Evolutionary conservation across 257 asterid species (phyloP).

Genomic region (Plantago ovata): DNA sequence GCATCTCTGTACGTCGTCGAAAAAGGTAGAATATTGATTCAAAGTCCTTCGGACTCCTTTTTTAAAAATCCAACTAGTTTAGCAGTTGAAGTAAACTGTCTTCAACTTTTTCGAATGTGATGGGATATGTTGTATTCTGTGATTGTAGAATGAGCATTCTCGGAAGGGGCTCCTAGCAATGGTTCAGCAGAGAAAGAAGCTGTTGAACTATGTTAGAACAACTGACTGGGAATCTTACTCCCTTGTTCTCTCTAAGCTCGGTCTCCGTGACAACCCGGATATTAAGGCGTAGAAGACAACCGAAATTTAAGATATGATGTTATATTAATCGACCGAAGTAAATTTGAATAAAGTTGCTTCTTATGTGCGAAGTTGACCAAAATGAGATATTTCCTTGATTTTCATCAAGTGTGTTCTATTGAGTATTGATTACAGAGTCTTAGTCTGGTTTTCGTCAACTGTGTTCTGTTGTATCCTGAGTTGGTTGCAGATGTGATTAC

Average conservation of each 20-base stretch:
- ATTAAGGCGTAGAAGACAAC: slow-evolving; percentile 38
- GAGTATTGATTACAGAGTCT: too few relatives aligned
- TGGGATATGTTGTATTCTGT: slow-evolving; percentile 1
- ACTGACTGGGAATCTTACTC: slow-evolving; percentile 85
- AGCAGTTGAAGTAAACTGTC: too few relatives aligned
- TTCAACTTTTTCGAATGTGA: not conserved
- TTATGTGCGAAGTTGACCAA: not conserved
- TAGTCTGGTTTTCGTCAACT: too few relatives aligned
- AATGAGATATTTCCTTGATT: not conserved
- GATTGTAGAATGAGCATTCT: slow-evolving; percentile 80
- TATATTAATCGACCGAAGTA: not conserved
- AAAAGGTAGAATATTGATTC: too few relatives aligned
- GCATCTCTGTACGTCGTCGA: too few relatives aligned
- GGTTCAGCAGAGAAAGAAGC: slow-evolving; percentile 75
- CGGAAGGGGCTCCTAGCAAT: slow-evolving; percentile 64
- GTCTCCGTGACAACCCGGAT: slow-evolving; percentile 69
- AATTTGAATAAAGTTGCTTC: not conserved
- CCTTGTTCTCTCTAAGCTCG: slow-evolving; percentile 69
- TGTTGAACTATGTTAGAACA: slow-evolving; percentile 63
- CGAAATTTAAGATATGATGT: not conserved
- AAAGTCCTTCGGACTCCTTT: too few relatives aligned
- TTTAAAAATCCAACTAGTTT: too few relatives aligned
- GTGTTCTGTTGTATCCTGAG: too few relatives aligned
- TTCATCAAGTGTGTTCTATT: too few relatives aligned
- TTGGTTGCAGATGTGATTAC: too few relatives aligned